Evolutionary conservation across 2,329 filamentous ascomycete genomes (phyloP).

Genomic region (Septoria linicola): DNA sequence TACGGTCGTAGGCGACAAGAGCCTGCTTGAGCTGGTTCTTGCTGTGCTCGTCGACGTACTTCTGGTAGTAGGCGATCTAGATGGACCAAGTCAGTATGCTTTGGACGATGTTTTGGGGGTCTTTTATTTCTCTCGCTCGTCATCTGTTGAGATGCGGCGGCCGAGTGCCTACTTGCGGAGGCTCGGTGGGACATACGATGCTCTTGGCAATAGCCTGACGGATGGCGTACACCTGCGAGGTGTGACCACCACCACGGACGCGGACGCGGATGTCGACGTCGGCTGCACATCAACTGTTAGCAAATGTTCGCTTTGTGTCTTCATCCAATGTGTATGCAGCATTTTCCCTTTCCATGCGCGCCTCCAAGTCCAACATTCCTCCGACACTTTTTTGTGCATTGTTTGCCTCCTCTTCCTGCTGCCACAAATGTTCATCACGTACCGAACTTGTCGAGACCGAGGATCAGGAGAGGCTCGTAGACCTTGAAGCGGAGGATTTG

Average conservation of each 20-base stretch:
- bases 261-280: conserved; percentile 96
- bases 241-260: conserved; percentile 96
- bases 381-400: conserved; percentile 3
- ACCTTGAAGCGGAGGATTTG: conserved; percentile 99
- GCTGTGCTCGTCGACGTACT: conserved; percentile 99
- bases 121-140: conserved; percentile 12
- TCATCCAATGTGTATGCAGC: conserved; percentile 5
- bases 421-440: conserved; percentile 33
- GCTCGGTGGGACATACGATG: conserved; percentile 55
- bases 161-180: conserved; percentile 20
- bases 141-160: conserved; percentile 16
- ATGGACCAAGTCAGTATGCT: conserved; percentile 3
- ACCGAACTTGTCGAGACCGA: conserved; percentile 95
- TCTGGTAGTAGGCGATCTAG: conserved; percentile 95
- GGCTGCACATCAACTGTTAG: conserved; percentile 45
- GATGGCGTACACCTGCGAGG: conserved; percentile 96
- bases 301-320: conserved; percentile 4
- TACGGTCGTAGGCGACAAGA: conserved; percentile 92
- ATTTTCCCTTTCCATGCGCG: conserved; percentile 1
- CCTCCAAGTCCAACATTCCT: background rate
- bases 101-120: conserved; percentile 18
- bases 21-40: conserved; percentile 99
- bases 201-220: conserved; percentile 98
- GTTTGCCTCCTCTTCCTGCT: background rate
- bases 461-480: conserved; percentile 97